Conservation (phyloP, 2,329 filamentous ascomycete species). For the Phyllosticta paracitricarpa region DNA sequence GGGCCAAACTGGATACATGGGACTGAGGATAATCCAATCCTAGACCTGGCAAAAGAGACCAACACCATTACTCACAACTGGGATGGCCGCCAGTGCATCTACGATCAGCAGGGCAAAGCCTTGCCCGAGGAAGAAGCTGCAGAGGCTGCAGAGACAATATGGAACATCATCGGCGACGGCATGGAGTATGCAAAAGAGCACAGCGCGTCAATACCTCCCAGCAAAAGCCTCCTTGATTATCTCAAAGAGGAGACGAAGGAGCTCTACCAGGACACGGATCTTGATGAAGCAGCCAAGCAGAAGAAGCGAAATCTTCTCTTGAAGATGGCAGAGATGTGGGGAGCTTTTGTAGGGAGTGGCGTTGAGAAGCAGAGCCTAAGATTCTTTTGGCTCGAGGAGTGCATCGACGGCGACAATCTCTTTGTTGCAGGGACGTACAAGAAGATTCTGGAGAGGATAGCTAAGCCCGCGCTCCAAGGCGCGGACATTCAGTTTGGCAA, state of each 20-base stretch:
- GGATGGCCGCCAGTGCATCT: constrained; percentile 46
- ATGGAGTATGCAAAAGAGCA: constrained; percentile 56
- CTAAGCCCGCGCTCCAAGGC: constrained; percentile 45
- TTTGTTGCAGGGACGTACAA: constrained; percentile 53
- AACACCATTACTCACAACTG: constrained; percentile 43
- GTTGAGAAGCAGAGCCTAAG: constrained; percentile 58
- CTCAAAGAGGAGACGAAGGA: constrained; percentile 41
- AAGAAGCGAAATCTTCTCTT: constrained; percentile 41
- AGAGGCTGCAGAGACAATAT: constrained; percentile 44
- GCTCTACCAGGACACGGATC: constrained; percentile 23
- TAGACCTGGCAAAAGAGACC: constrained; percentile 55
- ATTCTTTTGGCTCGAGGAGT: constrained; percentile 71
- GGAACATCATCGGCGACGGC: constrained; percentile 58
- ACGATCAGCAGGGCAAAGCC: constrained; percentile 46
- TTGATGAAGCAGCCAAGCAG: constrained; percentile 26
- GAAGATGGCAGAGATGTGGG: constrained; percentile 56
- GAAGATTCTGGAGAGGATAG: constrained; percentile 49
- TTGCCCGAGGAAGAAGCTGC: constrained; percentile 34
- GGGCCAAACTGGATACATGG: constrained; percentile 79
- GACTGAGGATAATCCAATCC: constrained; percentile 58
- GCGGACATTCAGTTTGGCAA: constrained; percentile 45
- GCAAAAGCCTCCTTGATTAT: constrained; percentile 48
- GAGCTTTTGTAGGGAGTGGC: constrained; percentile 58
- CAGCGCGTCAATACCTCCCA: constrained; percentile 40
- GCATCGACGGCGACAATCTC: constrained; percentile 60